These are phyloP conservation scores for Dryadomyces quercus-mongolicae DNA, from an alignment of 2,329 filamentous ascomycete genomes.

Conservation along the genomic window DNA sequence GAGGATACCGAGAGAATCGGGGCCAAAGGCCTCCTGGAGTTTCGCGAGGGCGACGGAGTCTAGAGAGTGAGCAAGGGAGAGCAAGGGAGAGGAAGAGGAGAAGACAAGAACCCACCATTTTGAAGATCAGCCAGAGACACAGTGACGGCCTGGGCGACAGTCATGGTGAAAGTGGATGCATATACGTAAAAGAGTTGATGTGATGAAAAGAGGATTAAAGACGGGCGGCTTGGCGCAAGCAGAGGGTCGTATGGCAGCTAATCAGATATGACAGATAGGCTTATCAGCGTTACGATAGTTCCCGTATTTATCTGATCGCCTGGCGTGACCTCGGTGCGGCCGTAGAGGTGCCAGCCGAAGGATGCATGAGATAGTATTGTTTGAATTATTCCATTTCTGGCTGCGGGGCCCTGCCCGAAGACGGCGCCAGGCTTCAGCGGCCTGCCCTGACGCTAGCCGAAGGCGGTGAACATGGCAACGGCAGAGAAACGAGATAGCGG, in stretches of 20 bases:
- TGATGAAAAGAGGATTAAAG: neutral
- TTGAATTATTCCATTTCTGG: too few species aligned
- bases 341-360: too few species aligned
- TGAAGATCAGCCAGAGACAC: conserved; percentile 12
- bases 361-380: too few species aligned
- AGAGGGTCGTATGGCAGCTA: too few species aligned
- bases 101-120: conserved; percentile 8
- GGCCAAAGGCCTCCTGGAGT: conserved; percentile 74
- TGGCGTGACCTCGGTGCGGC: too few species aligned
- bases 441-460: neutral
- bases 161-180: conserved; percentile 3
- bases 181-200: neutral
- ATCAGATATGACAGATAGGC: too few species aligned
- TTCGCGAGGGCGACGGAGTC: conserved; percentile 56
- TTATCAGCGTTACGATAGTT: too few species aligned
- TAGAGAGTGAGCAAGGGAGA: conserved; percentile 23
- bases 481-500: neutral
- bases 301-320: too few species aligned
- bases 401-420: too few species aligned
- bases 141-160: conserved; percentile 11
- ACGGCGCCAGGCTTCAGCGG: too few species aligned
- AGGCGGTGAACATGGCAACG: neutral
- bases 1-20: conserved; percentile 81
- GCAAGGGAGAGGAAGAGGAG: too few species aligned
- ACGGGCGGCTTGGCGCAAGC: neutral